Percentiles rank a stretch among this genome's conserved stretches.
These are phyloP conservation scores for Apophysomyces sp. DNA, from an alignment of 371 early-diverging fungal species.

Conservation along the genomic window DNA sequence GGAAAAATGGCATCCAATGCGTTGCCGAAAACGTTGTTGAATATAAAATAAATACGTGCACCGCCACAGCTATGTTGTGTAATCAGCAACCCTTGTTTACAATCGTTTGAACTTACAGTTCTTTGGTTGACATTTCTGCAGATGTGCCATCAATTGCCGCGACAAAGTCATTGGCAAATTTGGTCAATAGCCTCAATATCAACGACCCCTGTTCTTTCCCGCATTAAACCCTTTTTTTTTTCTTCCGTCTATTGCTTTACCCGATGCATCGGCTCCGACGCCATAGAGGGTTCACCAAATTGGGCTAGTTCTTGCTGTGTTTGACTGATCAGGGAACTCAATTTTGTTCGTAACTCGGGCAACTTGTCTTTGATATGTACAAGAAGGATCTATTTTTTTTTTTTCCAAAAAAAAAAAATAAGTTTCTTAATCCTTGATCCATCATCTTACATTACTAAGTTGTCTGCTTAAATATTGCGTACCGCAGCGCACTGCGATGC, in stretches of 20 bases:
- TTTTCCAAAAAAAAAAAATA: background rate
- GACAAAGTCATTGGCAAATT: constrained; percentile 79
- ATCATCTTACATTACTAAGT: constrained; percentile 63
- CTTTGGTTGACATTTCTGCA: constrained; percentile 85
- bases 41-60: constrained; percentile 89
- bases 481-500: constrained; percentile 82
- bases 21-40: constrained; percentile 84
- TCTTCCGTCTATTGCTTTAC: constrained; percentile 23
- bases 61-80: constrained; percentile 67
- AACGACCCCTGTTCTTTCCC: constrained; percentile 54
- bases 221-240: constrained; percentile 1
- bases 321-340: constrained; percentile 78
- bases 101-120: constrained; percentile 61
- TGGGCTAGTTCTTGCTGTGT: constrained; percentile 79
- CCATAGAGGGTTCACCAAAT: constrained; percentile 70
- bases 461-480: constrained; percentile 78
- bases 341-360: constrained; percentile 80
- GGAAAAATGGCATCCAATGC: constrained; percentile 80
- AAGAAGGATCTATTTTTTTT: constrained; percentile 67
- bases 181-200: constrained; percentile 78
- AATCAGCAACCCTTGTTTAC: background rate
- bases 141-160: constrained; percentile 83
- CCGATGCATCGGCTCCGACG: constrained; percentile 42
- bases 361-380: constrained; percentile 82
- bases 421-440: background rate